Conservation (phyloP, 257 asterid genomes). For the Petunia axillaris region DNA sequence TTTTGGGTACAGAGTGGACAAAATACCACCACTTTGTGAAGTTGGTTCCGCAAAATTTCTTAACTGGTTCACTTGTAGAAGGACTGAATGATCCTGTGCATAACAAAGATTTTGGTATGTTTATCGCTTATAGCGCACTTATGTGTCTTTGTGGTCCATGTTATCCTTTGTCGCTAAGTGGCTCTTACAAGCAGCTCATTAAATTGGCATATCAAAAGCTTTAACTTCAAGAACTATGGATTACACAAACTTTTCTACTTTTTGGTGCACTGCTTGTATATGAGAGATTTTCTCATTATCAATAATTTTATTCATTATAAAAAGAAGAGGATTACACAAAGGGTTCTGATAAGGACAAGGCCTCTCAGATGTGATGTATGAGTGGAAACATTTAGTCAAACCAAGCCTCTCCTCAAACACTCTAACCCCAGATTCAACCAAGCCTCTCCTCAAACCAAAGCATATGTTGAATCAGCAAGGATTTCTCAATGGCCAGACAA, state of each 20-base stretch:
- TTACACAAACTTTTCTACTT: too few relatives aligned
- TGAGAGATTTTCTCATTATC: too few relatives aligned
- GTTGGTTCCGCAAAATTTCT: slow-evolving; percentile 66
- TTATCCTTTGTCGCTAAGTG: slow-evolving; percentile 6
- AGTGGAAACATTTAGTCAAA: not conserved
- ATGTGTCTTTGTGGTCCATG: slow-evolving; percentile 14
- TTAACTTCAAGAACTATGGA: not conserved
- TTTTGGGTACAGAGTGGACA: slow-evolving; percentile 69
- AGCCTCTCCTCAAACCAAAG: too few relatives aligned
- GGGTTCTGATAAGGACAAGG: not conserved
- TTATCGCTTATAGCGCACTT: slow-evolving; percentile 30
- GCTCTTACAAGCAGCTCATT: not conserved
- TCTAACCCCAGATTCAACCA: too few relatives aligned
- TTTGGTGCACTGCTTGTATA: too few relatives aligned
- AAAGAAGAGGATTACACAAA: too few relatives aligned
- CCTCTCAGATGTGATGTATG: not conserved
- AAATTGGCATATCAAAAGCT: not conserved
- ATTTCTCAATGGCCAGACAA: too few relatives aligned
- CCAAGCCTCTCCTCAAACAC: not conserved
- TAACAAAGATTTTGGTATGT: slow-evolving; percentile 89
- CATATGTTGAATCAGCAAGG: too few relatives aligned
- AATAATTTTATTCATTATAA: too few relatives aligned
- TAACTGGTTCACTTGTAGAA: slow-evolving; percentile 76
- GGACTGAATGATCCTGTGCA: slow-evolving; percentile 95
- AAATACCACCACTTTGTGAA: slow-evolving; percentile 52